phyloP scores from a whole-genome alignment of 305 asterid genomes.

The Solanum hybrid region DNA sequence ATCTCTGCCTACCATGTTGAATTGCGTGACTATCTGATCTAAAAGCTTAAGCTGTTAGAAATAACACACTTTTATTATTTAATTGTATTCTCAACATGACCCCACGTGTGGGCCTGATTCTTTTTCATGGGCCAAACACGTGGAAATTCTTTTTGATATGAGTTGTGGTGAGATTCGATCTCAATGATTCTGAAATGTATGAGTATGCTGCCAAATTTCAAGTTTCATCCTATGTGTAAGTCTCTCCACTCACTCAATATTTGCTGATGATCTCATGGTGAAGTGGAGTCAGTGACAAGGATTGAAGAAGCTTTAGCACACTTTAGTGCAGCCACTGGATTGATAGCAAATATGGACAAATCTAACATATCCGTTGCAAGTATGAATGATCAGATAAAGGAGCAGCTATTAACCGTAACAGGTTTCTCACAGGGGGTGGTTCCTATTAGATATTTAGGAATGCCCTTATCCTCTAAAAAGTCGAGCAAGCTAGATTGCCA shows the following conservation, averaged over 20 bases:
- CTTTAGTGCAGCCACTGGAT: not conserved
- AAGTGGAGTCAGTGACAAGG: not conserved
- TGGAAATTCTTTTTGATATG: not conserved
- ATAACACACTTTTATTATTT: not conserved
- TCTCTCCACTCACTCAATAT: not conserved
- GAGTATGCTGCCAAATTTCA: not conserved
- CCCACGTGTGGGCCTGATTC: not conserved
- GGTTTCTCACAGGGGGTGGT: not conserved
- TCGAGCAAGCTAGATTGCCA: not conserved
- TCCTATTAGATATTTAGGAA: not conserved
- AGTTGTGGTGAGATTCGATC: not conserved
- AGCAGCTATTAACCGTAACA: not conserved
- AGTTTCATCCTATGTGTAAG: not conserved
- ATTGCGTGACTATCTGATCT: not conserved
- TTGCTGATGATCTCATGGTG: not conserved
- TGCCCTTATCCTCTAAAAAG: not conserved
- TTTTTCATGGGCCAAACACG: not conserved
- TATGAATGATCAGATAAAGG: not conserved
- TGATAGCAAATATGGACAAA: not conserved
- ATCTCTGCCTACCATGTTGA: not conserved
- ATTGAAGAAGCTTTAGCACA: not conserved
- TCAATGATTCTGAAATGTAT: not conserved
- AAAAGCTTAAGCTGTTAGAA: not conserved
- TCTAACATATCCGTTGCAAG: not conserved
- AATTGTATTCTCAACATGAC: not conserved